Base-by-base conservation (phyloP, 192 early-diverging fungal genomes). In the Podila epicladia region DNA sequence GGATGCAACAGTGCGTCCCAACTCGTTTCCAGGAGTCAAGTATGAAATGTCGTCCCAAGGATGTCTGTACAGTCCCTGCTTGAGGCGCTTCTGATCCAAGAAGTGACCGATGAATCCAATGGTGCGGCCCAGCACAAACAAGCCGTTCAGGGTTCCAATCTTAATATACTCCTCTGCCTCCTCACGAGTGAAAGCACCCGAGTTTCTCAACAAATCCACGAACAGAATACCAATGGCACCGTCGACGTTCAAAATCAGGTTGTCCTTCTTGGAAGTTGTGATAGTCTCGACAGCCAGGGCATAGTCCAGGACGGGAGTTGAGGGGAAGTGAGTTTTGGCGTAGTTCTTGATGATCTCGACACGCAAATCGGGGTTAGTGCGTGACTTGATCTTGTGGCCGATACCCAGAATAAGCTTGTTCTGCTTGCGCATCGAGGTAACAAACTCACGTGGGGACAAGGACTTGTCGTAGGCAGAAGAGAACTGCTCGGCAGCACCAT, bases 361-460 rank as follows among this genome's bases (percentile, higher is more conserved):
- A 55, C 97, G 97, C 83, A 99, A 85, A 82, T 99, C 97, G 4
- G 97, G 97, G 91, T 99, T 99, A 69, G 95, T 97, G 69, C 97
- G 91, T 48, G 95, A 97, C 88, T 99, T 99, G 91, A 99, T 96
- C 91, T 97, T 98, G 94, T 99, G 97, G 24, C 97, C 97, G 69
- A 99, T 99, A 71, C 97, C 97, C 65, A 96, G 88, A 84, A 99
- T 99, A 72, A 99, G 89, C 89, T 98, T 96, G 93, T 98, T 95
- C 75, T 92, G 91, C 86, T 95, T 95, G 64, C 97, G 92, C 95
- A 96, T 97, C 59, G 93, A 93, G 77, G 92, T 89, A 26, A 99
- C 97, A 82, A 97, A 99, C 84, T 98, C 97, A 63, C 93, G 92
- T 58, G 97, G 96, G 22, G 95, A 92, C 64, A 96, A 86, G 58